Base-by-base conservation (phyloP, 257 asterid genomes). In the Nicotiana paniculata region DNA sequence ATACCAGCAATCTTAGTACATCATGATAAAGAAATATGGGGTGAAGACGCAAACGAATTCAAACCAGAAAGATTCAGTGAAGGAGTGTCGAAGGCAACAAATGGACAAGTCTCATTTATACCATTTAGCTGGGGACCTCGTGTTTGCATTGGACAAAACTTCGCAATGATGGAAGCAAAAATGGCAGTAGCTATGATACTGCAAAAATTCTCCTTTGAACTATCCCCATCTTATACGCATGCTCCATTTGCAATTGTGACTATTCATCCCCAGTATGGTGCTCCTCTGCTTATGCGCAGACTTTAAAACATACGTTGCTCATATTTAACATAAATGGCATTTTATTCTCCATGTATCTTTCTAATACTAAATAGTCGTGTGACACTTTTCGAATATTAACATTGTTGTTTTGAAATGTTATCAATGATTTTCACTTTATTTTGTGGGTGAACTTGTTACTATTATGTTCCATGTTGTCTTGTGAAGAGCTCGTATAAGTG, bases 41-140 rank as follows among this genome's bases (percentile, higher is more conserved):
- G 90, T 11, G 87, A 85, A 10, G 85, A 87, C 59, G 86, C 86
- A 2, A 83, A 85, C 2, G 86, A 83, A 39, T 87, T 87, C 85
- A 77, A 69, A 15, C 88, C 88, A 24, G 88, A 87, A 67, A 83
- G 90, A 65, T 87, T 87, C 64, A 33, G 62, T 0, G 84, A 85
- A 65, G 90, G 90, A 32, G 81, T 81, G 11, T 81, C 83, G 0
- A 87, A 79, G 77, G 90, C 88, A 65, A 78, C 83, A 4, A 83
- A 85, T 4, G 86, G 83, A 16, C 83, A 77, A 4, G 6, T 77
- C n/a, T 54, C 79, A 2, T 87, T 81, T 68, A 70, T 87, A 26
- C 90, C 90, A 39, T 87, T 85, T 78, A 32, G 83, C 10, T 39
- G 90, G 88, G 90, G 90, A 9, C 90, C 90, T 18, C 65, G 88